Evolutionary conservation across 257 asterid species (phyloP), one percentile per base, ranked within the genome.

Genomic region (Nicotiana knightiana): DNA sequence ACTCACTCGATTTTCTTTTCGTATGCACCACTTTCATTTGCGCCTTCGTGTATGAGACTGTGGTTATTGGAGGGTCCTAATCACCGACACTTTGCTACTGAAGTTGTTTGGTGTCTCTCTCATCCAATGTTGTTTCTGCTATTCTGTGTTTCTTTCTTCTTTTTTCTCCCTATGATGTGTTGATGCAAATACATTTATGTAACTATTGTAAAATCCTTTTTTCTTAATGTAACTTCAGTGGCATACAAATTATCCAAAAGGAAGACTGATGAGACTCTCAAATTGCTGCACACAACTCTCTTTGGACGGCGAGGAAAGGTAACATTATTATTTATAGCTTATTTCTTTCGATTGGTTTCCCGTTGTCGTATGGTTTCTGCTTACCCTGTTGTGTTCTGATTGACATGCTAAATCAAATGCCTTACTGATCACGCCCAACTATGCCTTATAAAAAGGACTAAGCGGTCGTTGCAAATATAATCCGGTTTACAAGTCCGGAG

Each of bases 251-350:
- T 94, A 88, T 91, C 97, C 68, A 91, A 90, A 88, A 96, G 90
- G 91, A 93, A 94, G 87, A 84, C 81, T 3, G 98, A 94, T 2
- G 99, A 96, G 21, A 93, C 93, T 33, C 88, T 92, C 82, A 96
- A 91, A 80, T 83, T 90, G 90, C 90, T 96, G 88, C 97, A 94
- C 83, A 85, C 88, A 32, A 82, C 93, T 82, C 92, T 96, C 39
- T 96, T 90, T 87, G 97, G 97, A 82, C 91, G 98, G 90, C 90
- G 98, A 86, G 98, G 93, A 85, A 96, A 94, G 99, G 98, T 93
- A 85, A 88, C 6, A 8, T 64, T 82, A 67, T 24, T 67, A 67
- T n/a, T 73, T 76, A 71, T 58, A 55, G 24, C 83, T 79, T 17
- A 24, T 66, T 78, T 32, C 37, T 71, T 9, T 71, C 6, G 21